These are phyloP conservation scores for Podospora conica DNA, from an alignment of 495 filamentous ascomycete species.

Conservation along the genomic window DNA sequence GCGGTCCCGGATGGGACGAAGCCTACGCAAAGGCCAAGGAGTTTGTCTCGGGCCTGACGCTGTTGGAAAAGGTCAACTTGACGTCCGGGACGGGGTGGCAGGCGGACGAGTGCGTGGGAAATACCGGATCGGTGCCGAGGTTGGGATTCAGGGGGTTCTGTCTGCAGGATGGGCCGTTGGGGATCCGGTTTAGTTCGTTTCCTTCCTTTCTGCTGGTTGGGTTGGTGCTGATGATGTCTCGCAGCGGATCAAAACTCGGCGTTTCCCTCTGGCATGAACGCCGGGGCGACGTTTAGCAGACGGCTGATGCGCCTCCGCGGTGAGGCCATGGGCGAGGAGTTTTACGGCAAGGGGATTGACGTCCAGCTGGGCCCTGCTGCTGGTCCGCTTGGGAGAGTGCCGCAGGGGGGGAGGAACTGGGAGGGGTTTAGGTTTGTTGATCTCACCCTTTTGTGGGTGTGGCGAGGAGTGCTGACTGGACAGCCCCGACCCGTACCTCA, in stretches of 20 bases:
- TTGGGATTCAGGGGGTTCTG: conserved; percentile 44
- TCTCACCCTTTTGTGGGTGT: background rate
- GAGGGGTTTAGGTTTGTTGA: conserved; percentile 47
- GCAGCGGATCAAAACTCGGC: conserved; percentile 54
- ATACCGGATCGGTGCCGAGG: conserved; percentile 50
- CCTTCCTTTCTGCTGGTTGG: background rate
- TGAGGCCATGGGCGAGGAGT: conserved; percentile 52
- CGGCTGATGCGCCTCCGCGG: conserved; percentile 54
- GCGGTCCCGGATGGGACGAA: conserved; percentile 62
- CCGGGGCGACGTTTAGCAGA: conserved; percentile 67
- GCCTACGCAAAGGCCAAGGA: conserved; percentile 70
- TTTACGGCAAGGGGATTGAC: conserved; percentile 56
- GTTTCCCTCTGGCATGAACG: conserved; percentile 70
- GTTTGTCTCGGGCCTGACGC: conserved; percentile 67
- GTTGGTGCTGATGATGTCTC: background rate
- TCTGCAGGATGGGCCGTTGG: conserved; percentile 45
- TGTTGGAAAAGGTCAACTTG: conserved; percentile 82
- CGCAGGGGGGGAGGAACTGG: conserved; percentile 58
- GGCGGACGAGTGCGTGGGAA: conserved; percentile 67
- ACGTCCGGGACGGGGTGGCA: conserved; percentile 75
- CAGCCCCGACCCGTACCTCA: conserved; percentile 55
- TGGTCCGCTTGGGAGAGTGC: conserved; percentile 52
- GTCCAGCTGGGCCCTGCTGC: conserved; percentile 47
- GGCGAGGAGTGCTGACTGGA: background rate
- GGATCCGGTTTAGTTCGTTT: conserved; percentile 35